phyloP scores from a whole-genome alignment of 805 yeast genomes.

The Vanderwaltozyma verrucispora region DNA sequence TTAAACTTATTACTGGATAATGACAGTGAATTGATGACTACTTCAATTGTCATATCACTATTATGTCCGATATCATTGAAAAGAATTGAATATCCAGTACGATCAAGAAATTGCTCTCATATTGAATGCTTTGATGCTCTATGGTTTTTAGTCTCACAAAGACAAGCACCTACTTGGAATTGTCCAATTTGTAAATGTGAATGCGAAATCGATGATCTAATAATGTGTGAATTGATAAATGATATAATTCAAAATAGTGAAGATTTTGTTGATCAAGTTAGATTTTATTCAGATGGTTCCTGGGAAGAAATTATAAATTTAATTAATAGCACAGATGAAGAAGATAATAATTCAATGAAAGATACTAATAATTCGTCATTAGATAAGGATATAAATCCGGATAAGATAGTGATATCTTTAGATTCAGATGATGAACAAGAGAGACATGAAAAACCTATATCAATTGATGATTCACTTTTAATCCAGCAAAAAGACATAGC shows the following conservation, averaged over 20 bases:
- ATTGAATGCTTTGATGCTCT: constrained; percentile 2
- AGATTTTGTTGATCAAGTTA: not conserved
- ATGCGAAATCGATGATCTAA: not conserved
- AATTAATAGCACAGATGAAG: not conserved
- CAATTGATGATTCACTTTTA: too few species aligned
- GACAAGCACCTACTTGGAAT: constrained; percentile 2
- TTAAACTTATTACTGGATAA: not conserved
- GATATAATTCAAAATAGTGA: constrained; percentile 1
- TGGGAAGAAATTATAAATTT: constrained; percentile 3
- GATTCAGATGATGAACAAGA: too few species aligned
- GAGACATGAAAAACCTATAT: too few species aligned
- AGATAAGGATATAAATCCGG: not conserved
- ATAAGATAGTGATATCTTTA: too few species aligned
- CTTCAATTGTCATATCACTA: constrained; percentile 1
- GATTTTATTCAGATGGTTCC: constrained; percentile 2
- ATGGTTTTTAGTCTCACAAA: constrained; percentile 1
- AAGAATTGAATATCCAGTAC: constrained; percentile 1
- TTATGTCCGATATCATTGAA: constrained; percentile 1
- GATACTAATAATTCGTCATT: too few species aligned
- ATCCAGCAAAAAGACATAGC: too few species aligned
- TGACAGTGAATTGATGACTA: not conserved
- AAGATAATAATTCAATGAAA: not conserved
- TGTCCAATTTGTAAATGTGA: constrained; percentile 2
- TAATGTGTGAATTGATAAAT: constrained; percentile 1
- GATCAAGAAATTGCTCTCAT: constrained; percentile 2